These are phyloP conservation scores for Moniliophthora roreri DNA, from an alignment of 1,284 basidiomycete genomes.

Conservation along the genomic window DNA sequence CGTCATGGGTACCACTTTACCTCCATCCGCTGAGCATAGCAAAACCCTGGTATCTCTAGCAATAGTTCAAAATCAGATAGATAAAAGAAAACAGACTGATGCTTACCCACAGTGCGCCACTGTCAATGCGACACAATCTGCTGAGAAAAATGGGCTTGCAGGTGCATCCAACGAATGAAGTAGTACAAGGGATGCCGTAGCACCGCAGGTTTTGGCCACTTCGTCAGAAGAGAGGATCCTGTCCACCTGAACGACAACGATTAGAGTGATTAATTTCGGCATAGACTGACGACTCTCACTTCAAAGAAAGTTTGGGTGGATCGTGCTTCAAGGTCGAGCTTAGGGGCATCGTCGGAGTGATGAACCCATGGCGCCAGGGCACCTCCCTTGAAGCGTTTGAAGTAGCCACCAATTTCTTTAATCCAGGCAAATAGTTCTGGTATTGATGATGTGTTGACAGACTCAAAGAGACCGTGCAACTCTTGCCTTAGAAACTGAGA, in stretches of 20 bases:
- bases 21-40: constrained; percentile 74
- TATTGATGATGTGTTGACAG: constrained; percentile 63
- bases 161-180: constrained; percentile 83
- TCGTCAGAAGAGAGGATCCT: constrained; percentile 59
- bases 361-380: constrained; percentile 68
- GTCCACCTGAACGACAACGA: constrained; percentile 48
- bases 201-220: constrained; percentile 72
- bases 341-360: constrained; percentile 38
- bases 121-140: constrained; percentile 70
- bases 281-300: constrained; percentile 40
- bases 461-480: constrained; percentile 79
- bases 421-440: constrained; percentile 78
- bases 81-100: neutral
- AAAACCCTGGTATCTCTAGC: constrained; percentile 87
- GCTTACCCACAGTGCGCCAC: constrained; percentile 91
- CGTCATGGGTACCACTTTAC: constrained; percentile 78
- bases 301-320: constrained; percentile 85
- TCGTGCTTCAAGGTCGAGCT: constrained; percentile 80
- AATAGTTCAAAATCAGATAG: constrained; percentile 5
- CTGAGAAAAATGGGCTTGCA: constrained; percentile 75
- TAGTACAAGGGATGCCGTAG: constrained; percentile 88
- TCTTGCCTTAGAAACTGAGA: constrained; percentile 79
- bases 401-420: constrained; percentile 83
- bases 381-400: constrained; percentile 84
- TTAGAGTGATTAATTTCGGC: constrained; percentile 6